These are phyloP conservation scores for Prunus mume DNA, from an alignment of 306 rosid genomes.

Conservation along the genomic window DNA sequence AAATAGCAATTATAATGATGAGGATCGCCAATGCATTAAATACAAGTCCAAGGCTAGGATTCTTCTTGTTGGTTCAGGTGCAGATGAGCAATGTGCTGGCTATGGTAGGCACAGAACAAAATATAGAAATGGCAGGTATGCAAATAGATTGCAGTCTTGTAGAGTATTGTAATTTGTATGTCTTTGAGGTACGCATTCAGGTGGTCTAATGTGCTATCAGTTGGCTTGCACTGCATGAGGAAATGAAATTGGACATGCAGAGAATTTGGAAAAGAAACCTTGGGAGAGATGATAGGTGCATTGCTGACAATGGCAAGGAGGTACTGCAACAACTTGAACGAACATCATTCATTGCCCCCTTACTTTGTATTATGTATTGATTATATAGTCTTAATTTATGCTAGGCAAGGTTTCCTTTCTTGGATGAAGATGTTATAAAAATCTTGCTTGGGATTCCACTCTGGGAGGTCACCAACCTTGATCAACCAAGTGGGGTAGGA, in stretches of 20 bases:
- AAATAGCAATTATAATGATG: constrained; percentile 36
- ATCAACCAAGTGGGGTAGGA: constrained; percentile 82
- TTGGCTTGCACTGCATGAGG: constrained; percentile 78
- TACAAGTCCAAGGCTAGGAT: constrained; percentile 86
- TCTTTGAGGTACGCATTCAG: constrained; percentile 15
- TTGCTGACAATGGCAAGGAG: constrained; percentile 95
- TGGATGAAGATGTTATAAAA: constrained; percentile 90
- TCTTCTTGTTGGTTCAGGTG: constrained; percentile 97
- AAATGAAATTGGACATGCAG: constrained; percentile 94
- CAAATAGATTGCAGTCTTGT: neutral
- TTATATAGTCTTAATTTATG: neutral
- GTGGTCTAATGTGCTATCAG: constrained; percentile 41
- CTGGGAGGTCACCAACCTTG: constrained; percentile 90
- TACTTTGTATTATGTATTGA: neutral
- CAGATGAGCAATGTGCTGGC: constrained; percentile 99
- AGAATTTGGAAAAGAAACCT: constrained; percentile 99
- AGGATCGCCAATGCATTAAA: constrained; percentile 40
- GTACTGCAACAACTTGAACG: constrained; percentile 36
- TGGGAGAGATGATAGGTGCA: constrained; percentile 95
- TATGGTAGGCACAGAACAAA: constrained; percentile 95
- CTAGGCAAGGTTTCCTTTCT: constrained; percentile 92
- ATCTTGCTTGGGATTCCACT: constrained; percentile 65
- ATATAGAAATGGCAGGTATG: constrained; percentile 74
- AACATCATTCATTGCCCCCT: constrained; percentile 10
- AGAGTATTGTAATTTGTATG: neutral